These are phyloP conservation scores for Colletotrichum tropicicola DNA, from an alignment of 2,329 filamentous ascomycete species.

Conservation along the genomic window DNA sequence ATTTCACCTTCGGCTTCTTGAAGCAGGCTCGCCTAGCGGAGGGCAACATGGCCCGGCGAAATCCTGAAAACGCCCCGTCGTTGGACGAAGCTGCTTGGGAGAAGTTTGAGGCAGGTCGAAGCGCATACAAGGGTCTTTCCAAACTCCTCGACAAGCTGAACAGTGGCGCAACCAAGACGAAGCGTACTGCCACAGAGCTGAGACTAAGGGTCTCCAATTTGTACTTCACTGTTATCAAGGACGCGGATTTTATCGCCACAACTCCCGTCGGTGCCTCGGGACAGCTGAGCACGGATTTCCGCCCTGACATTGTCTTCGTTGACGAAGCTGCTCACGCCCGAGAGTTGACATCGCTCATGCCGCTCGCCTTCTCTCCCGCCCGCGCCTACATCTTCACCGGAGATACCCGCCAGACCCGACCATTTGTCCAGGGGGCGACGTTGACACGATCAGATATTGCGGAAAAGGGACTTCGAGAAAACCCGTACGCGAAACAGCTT, in stretches of 20 bases:
- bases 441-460: not conserved
- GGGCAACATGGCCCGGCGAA: not conserved
- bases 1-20: slow-evolving; percentile 20
- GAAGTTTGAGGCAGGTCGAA: slow-evolving; percentile 44
- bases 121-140: slow-evolving; percentile 43
- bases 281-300: slow-evolving; percentile 62
- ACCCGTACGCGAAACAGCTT: slow-evolving; percentile 21
- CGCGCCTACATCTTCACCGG: slow-evolving; percentile 55
- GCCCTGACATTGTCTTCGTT: slow-evolving; percentile 86
- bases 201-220: slow-evolving; percentile 42
- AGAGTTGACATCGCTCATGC: slow-evolving; percentile 55
- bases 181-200: slow-evolving; percentile 31
- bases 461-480: not conserved
- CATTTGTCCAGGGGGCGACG: slow-evolving; percentile 45
- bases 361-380: slow-evolving; percentile 52
- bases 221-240: slow-evolving; percentile 47
- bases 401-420: slow-evolving; percentile 54
- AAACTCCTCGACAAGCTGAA: slow-evolving; percentile 43
- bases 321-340: slow-evolving; percentile 69
- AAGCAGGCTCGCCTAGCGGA: slow-evolving; percentile 2
- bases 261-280: slow-evolving; percentile 51
- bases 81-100: slow-evolving; percentile 55
- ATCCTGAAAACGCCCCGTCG: slow-evolving; percentile 37
- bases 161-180: slow-evolving; percentile 30
- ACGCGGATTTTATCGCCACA: slow-evolving; percentile 54